Evolutionary conservation across 2,329 filamentous ascomycete species (phyloP).

Genomic region (Mycosphaerella sp.): DNA sequence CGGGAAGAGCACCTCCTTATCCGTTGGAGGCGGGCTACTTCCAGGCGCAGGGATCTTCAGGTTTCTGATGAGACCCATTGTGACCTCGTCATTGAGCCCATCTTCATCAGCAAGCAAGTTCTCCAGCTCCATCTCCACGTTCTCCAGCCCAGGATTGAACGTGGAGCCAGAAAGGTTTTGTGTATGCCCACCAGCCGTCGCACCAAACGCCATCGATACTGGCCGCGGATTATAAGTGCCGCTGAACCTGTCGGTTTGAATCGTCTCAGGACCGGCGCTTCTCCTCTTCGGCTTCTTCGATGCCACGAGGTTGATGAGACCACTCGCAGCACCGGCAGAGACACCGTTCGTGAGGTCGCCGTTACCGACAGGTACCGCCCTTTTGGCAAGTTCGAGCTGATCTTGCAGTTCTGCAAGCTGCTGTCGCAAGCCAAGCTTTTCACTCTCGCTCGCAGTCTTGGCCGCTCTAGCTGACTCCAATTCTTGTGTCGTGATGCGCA

Average conservation of each 20-base stretch:
- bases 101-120: slow-evolving; percentile 91
- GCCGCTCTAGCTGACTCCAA: slow-evolving; percentile 71
- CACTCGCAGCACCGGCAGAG: slow-evolving; percentile 51
- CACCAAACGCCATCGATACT: slow-evolving; percentile 83
- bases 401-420: slow-evolving; percentile 87
- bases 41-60: slow-evolving; percentile 90
- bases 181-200: slow-evolving; percentile 55
- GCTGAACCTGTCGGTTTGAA: slow-evolving; percentile 84
- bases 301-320: slow-evolving; percentile 92
- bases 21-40: slow-evolving; percentile 80
- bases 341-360: slow-evolving; percentile 57
- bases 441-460: slow-evolving; percentile 70
- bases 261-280: slow-evolving; percentile 79
- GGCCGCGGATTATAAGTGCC: slow-evolving; percentile 88
- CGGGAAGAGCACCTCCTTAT: slow-evolving; percentile 98
- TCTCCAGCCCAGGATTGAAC: slow-evolving; percentile 76
- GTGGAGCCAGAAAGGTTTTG: slow-evolving; percentile 68
- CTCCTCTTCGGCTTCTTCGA: slow-evolving; percentile 96
- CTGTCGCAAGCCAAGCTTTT: slow-evolving; percentile 78
- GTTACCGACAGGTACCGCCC: slow-evolving; percentile 62
- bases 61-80: slow-evolving; percentile 90
- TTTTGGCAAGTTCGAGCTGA: slow-evolving; percentile 80
- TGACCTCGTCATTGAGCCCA: slow-evolving; percentile 92
- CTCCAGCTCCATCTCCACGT: slow-evolving; percentile 91
- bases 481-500: slow-evolving; percentile 72